These are phyloP conservation scores for Clitopilus hobsonii DNA, from an alignment of 768 basidiomycete genomes.

Conservation along the genomic window DNA sequence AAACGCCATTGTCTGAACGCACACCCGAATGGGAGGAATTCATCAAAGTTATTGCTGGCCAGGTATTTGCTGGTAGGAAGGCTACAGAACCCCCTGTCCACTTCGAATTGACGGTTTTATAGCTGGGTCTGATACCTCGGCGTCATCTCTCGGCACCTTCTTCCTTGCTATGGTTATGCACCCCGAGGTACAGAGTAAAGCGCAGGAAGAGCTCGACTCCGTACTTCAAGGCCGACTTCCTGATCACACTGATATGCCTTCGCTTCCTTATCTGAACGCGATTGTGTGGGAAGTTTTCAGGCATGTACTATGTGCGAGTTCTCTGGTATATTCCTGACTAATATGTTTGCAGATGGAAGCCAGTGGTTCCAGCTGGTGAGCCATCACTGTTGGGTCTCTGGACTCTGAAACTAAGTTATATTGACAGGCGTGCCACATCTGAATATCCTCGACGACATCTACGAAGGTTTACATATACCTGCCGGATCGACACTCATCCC, in stretches of 20 bases:
- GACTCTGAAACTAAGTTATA: not conserved
- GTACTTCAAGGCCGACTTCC: slow-evolving; percentile 42
- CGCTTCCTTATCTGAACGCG: slow-evolving; percentile 43
- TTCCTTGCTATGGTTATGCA: slow-evolving; percentile 49
- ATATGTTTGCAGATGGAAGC: not conserved
- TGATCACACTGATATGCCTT: slow-evolving; percentile 34
- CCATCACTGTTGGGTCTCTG: not conserved
- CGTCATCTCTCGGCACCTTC: slow-evolving; percentile 44
- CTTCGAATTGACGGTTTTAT: slow-evolving; percentile 17
- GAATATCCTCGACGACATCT: slow-evolving; percentile 45
- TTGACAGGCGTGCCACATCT: slow-evolving; percentile 40
- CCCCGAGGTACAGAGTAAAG: slow-evolving; percentile 43
- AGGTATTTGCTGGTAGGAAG: not conserved
- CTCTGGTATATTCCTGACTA: not conserved
- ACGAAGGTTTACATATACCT: slow-evolving; percentile 41
- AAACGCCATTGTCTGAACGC: not conserved
- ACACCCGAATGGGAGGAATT: not conserved
- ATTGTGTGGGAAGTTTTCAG: slow-evolving; percentile 43
- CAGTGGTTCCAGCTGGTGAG: not conserved
- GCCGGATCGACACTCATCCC: slow-evolving; percentile 37
- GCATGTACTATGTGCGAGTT: slow-evolving; percentile 20
- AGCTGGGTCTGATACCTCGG: slow-evolving; percentile 45
- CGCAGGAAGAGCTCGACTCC: slow-evolving; percentile 47
- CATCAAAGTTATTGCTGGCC: not conserved
- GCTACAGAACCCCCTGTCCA: not conserved